Conservation (phyloP, 176 grass and related monocot genomes). For the Typha latifolia region DNA sequence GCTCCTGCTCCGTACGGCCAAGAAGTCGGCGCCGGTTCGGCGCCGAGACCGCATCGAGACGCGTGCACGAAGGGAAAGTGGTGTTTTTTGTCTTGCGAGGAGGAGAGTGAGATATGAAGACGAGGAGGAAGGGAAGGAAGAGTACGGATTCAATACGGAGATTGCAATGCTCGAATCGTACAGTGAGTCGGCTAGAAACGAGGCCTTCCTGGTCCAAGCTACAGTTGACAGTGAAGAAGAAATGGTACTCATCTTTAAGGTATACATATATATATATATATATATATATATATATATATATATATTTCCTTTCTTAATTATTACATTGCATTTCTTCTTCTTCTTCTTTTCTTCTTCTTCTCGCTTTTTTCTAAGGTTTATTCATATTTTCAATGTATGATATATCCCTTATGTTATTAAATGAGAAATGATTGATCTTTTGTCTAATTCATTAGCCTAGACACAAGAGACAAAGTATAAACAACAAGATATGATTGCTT, state of each 20-base stretch:
- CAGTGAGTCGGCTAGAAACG: constrained; percentile 39
- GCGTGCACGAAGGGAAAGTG: neutral
- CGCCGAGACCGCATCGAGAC: neutral
- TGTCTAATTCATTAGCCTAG: too few species aligned
- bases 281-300: too few species aligned
- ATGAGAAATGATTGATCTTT: too few species aligned
- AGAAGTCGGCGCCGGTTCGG: neutral
- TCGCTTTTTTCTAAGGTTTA: too few species aligned
- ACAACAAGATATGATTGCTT: too few species aligned
- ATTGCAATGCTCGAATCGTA: constrained; percentile 61
- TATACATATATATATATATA: too few species aligned
- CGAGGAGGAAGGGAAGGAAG: constrained; percentile 27
- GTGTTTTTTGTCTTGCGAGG: constrained; percentile 32
- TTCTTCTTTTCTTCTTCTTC: neutral
- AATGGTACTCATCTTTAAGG: constrained; percentile 71
- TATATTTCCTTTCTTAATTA: too few species aligned
- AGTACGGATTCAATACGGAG: constrained; percentile 67
- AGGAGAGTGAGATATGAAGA: constrained; percentile 45
- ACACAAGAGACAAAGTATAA: too few species aligned
- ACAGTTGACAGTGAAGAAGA: constrained; percentile 47
- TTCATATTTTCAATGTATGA: too few species aligned
- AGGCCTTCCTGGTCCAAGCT: constrained; percentile 60
- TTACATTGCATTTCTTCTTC: neutral
- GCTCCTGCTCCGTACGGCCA: neutral
- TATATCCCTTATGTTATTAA: too few species aligned